Percentiles rank a stretch among this genome's conserved stretches.
Conservation (phyloP, 352 stramenopile genomes). For the Globisporangium takayamanum region DNA sequence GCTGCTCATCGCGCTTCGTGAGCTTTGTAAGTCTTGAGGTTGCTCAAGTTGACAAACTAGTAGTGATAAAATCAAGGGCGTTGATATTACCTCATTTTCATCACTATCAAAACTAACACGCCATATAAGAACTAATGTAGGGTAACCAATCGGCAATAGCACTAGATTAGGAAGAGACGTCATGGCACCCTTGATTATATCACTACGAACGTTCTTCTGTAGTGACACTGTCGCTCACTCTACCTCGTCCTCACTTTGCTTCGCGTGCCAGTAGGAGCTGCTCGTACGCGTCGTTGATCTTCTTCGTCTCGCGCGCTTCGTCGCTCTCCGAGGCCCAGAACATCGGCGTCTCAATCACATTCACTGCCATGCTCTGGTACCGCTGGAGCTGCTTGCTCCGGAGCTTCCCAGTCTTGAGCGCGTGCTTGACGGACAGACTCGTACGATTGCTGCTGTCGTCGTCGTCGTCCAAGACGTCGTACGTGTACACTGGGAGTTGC, state of each 20-base stretch:
- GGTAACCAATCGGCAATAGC: too few relatives aligned
- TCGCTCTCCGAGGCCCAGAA: conserved; percentile 4
- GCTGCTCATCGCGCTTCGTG: neutral
- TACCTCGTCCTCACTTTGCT: too few relatives aligned
- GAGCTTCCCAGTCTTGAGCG: neutral
- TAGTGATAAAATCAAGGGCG: too few relatives aligned
- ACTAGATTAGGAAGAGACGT: too few relatives aligned
- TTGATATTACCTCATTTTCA: too few relatives aligned
- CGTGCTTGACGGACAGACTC: neutral
- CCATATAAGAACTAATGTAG: too few relatives aligned
- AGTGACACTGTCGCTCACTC: too few relatives aligned
- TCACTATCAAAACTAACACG: too few relatives aligned
- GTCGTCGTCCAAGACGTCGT: conserved; percentile 7
- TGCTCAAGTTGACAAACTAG: too few relatives aligned
- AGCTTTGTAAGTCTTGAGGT: neutral
- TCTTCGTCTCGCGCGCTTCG: conserved; percentile 1
- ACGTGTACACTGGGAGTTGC: conserved; percentile 5
- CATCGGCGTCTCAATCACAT: conserved; percentile 18
- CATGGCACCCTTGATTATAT: too few relatives aligned
- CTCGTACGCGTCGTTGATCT: conserved; percentile 9
- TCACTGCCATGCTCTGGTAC: conserved; percentile 18
- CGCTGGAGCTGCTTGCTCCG: conserved; percentile 8
- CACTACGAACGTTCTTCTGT: too few relatives aligned
- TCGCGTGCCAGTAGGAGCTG: conserved; percentile 2
- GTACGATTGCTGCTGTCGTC: neutral